These are phyloP conservation scores for Hippophae gyantsensis DNA, from an alignment of 306 rosid species.

Conservation along the genomic window DNA sequence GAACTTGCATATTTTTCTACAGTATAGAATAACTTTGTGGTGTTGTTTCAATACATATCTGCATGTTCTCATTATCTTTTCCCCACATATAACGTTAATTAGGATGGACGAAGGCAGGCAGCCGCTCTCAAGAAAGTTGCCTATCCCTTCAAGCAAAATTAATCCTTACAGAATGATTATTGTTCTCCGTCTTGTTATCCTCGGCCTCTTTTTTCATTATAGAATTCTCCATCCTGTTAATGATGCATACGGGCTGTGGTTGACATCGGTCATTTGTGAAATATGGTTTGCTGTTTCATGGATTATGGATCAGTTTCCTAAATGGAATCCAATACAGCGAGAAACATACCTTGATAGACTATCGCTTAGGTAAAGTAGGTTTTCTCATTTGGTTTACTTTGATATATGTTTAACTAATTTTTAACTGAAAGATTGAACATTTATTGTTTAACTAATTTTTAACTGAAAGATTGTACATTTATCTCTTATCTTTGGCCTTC, in stretches of 20 bases:
- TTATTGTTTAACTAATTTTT: no score
- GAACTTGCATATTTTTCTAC: no score
- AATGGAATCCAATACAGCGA: conserved; percentile 79
- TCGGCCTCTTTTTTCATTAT: conserved; percentile 80
- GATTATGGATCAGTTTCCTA: conserved; percentile 96
- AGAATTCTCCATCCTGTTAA: conserved; percentile 91
- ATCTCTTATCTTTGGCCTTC: no score
- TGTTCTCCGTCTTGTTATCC: conserved; percentile 66
- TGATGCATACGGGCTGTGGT: conserved; percentile 92
- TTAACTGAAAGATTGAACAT: neutral
- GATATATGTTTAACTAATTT: neutral
- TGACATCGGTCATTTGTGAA: conserved; percentile 95
- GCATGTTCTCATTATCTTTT: conserved; percentile 3
- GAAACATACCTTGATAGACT: conserved; percentile 98
- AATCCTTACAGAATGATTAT: conserved; percentile 90
- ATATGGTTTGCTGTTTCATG: conserved; percentile 97
- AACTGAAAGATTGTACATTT: neutral
- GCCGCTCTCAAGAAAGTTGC: conserved; percentile 82
- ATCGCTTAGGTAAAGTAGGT: conserved; percentile 53
- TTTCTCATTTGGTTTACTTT: neutral
- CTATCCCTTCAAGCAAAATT: conserved; percentile 87
- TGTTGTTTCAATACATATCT: neutral
- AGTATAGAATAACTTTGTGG: neutral
- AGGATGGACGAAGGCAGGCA: conserved; percentile 99
- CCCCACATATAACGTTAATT: conserved; percentile 13